phyloP scores from a whole-genome alignment of 345 rosid species.

The Eucalyptus leucophloia region DNA sequence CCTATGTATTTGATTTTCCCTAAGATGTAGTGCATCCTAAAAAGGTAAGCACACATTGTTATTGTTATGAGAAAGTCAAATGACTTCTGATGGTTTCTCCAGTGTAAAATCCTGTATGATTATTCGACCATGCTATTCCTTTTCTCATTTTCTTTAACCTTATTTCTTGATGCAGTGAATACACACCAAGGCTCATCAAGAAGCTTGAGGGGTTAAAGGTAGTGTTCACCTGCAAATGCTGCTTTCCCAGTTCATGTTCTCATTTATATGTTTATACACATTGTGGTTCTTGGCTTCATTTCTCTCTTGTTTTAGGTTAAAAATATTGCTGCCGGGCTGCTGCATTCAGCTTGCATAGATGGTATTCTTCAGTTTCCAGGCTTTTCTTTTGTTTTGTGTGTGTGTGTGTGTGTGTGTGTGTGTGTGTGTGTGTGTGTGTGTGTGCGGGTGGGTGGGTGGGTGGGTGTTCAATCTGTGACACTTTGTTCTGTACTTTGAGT shows the following conservation, averaged over 20 bases:
- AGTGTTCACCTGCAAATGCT: neutral
- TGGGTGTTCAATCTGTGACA: neutral
- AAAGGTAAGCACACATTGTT: neutral
- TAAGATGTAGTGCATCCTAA: neutral
- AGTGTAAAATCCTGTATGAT: neutral
- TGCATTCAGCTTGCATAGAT: slow-evolving; percentile 82
- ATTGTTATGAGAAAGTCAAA: neutral
- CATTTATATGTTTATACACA: neutral
- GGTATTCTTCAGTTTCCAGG: slow-evolving; percentile 24
- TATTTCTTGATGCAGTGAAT: slow-evolving; percentile 52
- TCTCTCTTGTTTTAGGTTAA: slow-evolving; percentile 33
- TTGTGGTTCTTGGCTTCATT: slow-evolving; percentile 7
- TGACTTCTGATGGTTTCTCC: neutral
- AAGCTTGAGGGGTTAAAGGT: slow-evolving; percentile 82
- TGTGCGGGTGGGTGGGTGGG: too few relatives aligned
- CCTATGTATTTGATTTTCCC: neutral
- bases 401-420: neutral
- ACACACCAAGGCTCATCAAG: slow-evolving; percentile 88
- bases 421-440: too few relatives aligned
- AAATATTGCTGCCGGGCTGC: slow-evolving; percentile 77
- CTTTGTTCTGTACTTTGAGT: neutral
- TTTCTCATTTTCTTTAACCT: neutral
- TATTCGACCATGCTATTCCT: neutral
- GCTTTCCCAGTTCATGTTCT: neutral
- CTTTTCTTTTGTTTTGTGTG: neutral